Percentiles rank a stretch among this genome's conserved stretches.
Conservation (phyloP, 2,329 filamentous ascomycete genomes). For the Fusarium compactum region DNA sequence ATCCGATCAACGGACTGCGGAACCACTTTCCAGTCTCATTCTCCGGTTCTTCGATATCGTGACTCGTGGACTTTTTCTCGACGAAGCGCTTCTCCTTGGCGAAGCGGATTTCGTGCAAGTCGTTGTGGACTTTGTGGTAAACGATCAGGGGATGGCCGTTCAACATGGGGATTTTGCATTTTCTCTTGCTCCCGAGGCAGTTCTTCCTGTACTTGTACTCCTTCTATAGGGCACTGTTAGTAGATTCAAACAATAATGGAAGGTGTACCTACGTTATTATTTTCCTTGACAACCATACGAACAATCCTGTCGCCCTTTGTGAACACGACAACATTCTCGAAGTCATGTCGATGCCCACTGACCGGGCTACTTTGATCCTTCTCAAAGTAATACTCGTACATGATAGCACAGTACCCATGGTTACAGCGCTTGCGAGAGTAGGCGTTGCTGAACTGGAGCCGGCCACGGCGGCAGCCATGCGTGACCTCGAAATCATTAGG, state of each 20-base stretch:
- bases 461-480: background rate
- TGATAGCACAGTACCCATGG: constrained; percentile 1
- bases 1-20: background rate
- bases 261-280: background rate
- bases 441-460: background rate
- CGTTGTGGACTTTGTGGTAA: background rate
- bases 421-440: constrained; percentile 16
- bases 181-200: background rate
- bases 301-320: background rate
- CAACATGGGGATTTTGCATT: background rate
- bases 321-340: background rate
- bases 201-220: background rate
- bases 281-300: background rate
- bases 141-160: background rate
- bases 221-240: background rate
- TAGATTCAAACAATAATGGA: background rate
- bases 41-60: background rate
- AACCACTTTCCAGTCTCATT: background rate
- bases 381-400: background rate
- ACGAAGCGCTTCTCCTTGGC: constrained; percentile 3
- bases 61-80: background rate
- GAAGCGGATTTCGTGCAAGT: background rate
- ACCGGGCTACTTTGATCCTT: background rate
- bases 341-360: background rate
- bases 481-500: background rate